Conservation (phyloP, 805 yeast genomes). For the Starmerella gropengiesseri region DNA sequence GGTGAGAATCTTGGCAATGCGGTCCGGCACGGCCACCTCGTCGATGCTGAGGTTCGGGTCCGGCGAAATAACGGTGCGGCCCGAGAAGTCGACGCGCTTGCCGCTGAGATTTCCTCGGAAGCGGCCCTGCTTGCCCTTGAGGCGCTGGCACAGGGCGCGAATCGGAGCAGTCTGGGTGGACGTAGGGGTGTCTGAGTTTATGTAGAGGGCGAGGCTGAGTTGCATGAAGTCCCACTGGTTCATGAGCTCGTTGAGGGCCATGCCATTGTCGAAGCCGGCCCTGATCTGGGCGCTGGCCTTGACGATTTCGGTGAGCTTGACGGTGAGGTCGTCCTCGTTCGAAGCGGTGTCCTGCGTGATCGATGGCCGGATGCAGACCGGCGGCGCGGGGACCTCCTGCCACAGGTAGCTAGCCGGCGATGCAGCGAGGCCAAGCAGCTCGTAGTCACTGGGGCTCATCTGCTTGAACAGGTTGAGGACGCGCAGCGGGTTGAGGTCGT, state of each 20-base stretch:
- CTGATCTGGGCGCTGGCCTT: constrained; percentile 92
- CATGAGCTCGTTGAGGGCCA: constrained; percentile 84
- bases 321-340: constrained; percentile 95
- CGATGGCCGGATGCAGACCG: constrained; percentile 96
- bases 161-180: constrained; percentile 57
- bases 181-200: constrained; percentile 86
- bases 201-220: constrained; percentile 91
- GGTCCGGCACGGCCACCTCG: constrained; percentile 96
- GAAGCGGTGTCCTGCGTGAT: constrained; percentile 88
- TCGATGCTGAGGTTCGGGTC: constrained; percentile 92
- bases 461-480: constrained; percentile 80
- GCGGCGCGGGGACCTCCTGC: constrained; percentile 97
- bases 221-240: constrained; percentile 99
- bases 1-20: constrained; percentile 90
- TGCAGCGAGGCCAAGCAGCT: constrained; percentile 80
- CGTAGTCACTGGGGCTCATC: constrained; percentile 79
- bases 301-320: constrained; percentile 88
- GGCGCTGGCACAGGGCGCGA: constrained; percentile 90
- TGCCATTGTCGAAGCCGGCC: constrained; percentile 92
- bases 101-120: constrained; percentile 97
- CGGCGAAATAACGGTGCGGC: constrained; percentile 96
- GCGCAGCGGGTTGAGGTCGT: constrained; percentile 87
- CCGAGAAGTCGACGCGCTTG: constrained; percentile 96
- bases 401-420: constrained; percentile 92
- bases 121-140: constrained; percentile 97